Conservation (phyloP, 2,329 filamentous ascomycete species). For the Phialocephala subalpina region DNA sequence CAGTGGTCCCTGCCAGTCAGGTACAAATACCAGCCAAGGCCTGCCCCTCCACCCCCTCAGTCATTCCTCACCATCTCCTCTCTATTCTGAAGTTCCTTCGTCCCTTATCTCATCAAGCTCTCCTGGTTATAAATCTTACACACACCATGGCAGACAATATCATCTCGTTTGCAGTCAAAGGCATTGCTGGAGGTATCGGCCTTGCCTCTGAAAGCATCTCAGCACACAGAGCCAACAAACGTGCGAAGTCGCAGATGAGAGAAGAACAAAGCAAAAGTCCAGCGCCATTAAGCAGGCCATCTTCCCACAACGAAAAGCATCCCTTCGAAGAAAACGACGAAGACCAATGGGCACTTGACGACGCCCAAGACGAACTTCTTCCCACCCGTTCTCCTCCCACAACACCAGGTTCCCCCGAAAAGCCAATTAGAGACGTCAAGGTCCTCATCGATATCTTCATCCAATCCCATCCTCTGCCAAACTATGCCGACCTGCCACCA, state of each 20-base stretch:
- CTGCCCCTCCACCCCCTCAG: background rate
- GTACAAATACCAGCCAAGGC: background rate
- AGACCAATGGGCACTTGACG: conserved; percentile 13
- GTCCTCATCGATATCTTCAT: conserved; percentile 7
- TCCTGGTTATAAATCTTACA: too few species aligned
- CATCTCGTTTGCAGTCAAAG: conserved; percentile 16
- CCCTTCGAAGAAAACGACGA: conserved; percentile 10
- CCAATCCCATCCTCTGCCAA: conserved; percentile 10
- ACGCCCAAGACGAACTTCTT: conserved; percentile 3
- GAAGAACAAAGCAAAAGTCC: background rate
- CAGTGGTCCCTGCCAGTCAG: background rate
- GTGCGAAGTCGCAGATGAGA: conserved; percentile 6
- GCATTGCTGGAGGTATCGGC: conserved; percentile 23
- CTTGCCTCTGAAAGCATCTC: conserved; percentile 21
- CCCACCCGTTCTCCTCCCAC: background rate
- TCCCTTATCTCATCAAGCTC: background rate
- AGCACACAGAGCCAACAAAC: conserved; percentile 19
- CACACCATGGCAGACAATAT: background rate
- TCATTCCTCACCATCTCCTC: background rate
- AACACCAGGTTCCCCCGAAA: conserved; percentile 2
- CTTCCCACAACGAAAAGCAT: background rate
- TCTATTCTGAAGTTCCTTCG: background rate
- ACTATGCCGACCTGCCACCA: background rate
- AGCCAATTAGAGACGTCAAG: conserved; percentile 9
- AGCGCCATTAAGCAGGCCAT: background rate